Evolutionary conservation across 2,329 filamentous ascomycete genomes (phyloP), one percentile per base, ranked within the genome.

Genomic region (Monilinia fructigena): DNA sequence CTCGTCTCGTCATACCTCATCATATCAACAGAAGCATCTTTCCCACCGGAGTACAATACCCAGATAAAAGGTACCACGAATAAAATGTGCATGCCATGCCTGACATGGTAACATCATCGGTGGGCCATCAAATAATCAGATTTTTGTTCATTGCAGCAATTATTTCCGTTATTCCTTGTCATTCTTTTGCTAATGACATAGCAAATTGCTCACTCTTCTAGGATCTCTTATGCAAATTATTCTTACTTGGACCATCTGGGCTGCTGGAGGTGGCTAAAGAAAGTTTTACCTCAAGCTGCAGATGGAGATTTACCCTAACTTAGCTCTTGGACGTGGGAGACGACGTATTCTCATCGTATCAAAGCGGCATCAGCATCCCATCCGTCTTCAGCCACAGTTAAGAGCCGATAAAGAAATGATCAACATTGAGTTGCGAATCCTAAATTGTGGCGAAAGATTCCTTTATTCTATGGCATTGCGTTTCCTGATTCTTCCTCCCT

Each of bases 151-250:
- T 42, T 28, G 38, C 55, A 40, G 14, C 35, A 20, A 6, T 26
- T 7, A 42, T 26, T 42, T 42, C 38, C 38, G 3, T 14, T 28
- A 31, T 47, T 16, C 55, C 55, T 58, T 31, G 55, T 58, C 40
- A 2, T 45, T 58, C 31, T 35, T 8, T 3, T n/a, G 7, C 18
- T 23, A 20, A 11, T 45, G 55, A 28, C 55, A 58, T 35, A 35
- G 23, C 31, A 3, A 35, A 35, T 35, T 28, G 35, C n/a, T 26
- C n/a, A 40, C 20, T 20, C 55, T 45, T 40, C 55, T 31, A 40
- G 55, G 40, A 58, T 58, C 40, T 58, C 42, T 28, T 42, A 31
- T 58, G 55, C 55, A 47, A 31, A 47, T 58, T 58, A 8, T 58
- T n/a, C 40, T 56, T 26, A 3, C 23, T 35, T 45, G 23, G 48